Conservation (phyloP, 1,139 yeast species). For the Meyerozyma carpophila region DNA sequence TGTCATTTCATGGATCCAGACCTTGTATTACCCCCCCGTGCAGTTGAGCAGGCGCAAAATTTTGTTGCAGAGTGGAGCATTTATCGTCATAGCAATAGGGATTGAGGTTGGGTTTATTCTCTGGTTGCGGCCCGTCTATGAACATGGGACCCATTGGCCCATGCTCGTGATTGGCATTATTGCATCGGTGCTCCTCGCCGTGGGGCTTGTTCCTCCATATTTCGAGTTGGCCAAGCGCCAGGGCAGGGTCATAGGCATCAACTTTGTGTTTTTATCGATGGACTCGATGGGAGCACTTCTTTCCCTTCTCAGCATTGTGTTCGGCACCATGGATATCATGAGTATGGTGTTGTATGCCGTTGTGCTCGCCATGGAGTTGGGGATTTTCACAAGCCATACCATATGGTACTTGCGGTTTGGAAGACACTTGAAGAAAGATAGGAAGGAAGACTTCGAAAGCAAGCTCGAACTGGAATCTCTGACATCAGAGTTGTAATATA, state of each 20-base stretch:
- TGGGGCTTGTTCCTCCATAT: constrained; percentile 85
- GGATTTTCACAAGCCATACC: constrained; percentile 65
- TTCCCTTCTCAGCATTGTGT: constrained; percentile 61
- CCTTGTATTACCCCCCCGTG: constrained; percentile 77
- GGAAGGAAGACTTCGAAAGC: background rate
- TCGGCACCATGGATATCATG: constrained; percentile 63
- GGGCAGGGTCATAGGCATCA: constrained; percentile 85
- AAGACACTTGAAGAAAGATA: background rate
- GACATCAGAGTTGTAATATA: background rate
- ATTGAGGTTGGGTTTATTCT: constrained; percentile 66
- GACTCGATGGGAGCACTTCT: constrained; percentile 81
- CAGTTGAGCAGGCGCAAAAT: constrained; percentile 34
- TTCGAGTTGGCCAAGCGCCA: constrained; percentile 72
- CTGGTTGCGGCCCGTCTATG: constrained; percentile 62
- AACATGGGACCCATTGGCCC: constrained; percentile 70
- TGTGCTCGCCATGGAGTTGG: constrained; percentile 69
- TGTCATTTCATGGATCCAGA: constrained; percentile 62
- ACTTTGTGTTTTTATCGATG: constrained; percentile 70
- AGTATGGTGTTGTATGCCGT: constrained; percentile 72
- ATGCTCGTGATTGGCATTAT: constrained; percentile 69
- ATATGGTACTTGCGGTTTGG: constrained; percentile 61
- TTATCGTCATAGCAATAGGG: constrained; percentile 48
- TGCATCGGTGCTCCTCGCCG: constrained; percentile 70
- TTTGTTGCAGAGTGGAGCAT: constrained; percentile 24
- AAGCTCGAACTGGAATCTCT: background rate